These are phyloP conservation scores for Fragaria nilgerrensis DNA, from an alignment of 306 rosid genomes.

Conservation along the genomic window DNA sequence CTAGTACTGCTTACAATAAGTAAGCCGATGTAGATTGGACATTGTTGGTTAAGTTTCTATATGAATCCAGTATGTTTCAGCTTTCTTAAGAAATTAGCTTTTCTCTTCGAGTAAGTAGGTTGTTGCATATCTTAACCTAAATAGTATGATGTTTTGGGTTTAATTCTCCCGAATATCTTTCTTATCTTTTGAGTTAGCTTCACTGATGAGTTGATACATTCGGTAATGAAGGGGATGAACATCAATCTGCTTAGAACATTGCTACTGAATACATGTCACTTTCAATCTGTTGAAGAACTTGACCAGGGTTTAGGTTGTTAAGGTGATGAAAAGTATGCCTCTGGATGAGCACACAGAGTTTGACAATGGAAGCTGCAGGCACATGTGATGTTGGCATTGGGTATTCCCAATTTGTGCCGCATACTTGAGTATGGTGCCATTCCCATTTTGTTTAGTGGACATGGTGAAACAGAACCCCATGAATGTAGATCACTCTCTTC, in stretches of 20 bases:
- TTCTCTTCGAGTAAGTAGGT: background rate
- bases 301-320: background rate
- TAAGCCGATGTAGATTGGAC: conserved; percentile 15
- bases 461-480: conserved; percentile 19
- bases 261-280: background rate
- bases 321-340: too few relatives aligned
- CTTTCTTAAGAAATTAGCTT: background rate
- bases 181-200: background rate
- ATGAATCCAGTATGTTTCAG: background rate
- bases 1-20: conserved; percentile 61
- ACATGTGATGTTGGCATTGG: conserved; percentile 32
- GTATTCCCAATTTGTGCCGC: background rate
- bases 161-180: background rate
- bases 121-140: too few relatives aligned
- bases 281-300: background rate
- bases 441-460: conserved; percentile 28
- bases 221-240: background rate
- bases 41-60: background rate
- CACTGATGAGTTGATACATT: background rate
- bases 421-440: conserved; percentile 6
- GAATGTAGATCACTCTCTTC: conserved; percentile 17
- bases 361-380: conserved; percentile 7
- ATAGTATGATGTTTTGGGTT: background rate
- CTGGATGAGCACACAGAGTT: background rate
- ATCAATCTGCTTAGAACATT: background rate